Base-by-base conservation (phyloP, 2,329 filamentous ascomycete genomes). In the Penicillium sp. region DNA sequence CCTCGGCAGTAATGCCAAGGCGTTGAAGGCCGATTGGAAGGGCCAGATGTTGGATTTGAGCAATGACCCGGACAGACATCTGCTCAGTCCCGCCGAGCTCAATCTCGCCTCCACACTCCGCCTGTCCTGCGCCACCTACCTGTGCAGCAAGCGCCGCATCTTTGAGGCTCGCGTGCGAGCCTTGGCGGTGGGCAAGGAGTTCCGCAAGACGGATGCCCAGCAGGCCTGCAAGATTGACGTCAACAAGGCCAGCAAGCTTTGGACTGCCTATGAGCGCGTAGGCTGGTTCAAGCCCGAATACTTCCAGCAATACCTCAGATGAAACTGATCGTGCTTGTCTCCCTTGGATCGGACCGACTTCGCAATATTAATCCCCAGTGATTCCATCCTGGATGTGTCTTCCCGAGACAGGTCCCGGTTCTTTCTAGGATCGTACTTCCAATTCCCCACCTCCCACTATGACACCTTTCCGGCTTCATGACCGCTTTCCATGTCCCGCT, bases 151-250 rank as follows among this genome's bases (percentile, higher is more conserved):
- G 80, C 86, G 92, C 52, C 87, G 91, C 54, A 92, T 97, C 66
- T 97, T 97, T 70, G 79, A 87, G 48, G 84, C 85, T 44, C 84
- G 89, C 36, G 81, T 92, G 30, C 82, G 87, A 53, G 82, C 85
- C 2, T 75, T 84, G 33, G 73, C 77, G 50, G 84, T 83, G 31
- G 81, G 82, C 67, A 94, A 95, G 72, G 88, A 92, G 65, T 96
- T 96, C 71, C 86, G 90, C 69, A 96, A 96, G 81, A 97, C 92
- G 1, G 90, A 96, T 68, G 90, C 91, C 5, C 92, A 97, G 71
- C 89, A 95, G 70, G 90, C 90, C n/a, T 95, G 90, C 81, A 95
- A 95, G 77, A 96, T 96, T 58, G 92, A 97, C 65, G 92, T 97
- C 69, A 96, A 96, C 79, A 97, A 96, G 78, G 90, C 92, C 3